Evolutionary conservation across 2,329 filamentous ascomycete genomes (phyloP).

Genomic region (Aspergillaceae sp.): DNA sequence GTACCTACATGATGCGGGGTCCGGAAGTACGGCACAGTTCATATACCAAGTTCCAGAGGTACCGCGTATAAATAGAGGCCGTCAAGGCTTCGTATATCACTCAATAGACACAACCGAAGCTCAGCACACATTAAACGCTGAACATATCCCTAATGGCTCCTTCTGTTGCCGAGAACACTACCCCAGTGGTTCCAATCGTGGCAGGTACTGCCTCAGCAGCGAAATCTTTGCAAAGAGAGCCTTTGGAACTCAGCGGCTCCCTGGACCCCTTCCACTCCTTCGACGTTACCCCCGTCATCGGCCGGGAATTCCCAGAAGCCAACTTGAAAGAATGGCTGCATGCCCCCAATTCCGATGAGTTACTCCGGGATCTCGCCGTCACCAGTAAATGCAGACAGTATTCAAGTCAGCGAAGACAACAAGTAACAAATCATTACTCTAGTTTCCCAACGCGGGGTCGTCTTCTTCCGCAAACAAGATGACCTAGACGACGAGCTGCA

Average conservation of each 20-base stretch:
- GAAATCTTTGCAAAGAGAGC: constrained; percentile 14
- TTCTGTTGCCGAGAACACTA: neutral
- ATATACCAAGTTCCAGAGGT: neutral
- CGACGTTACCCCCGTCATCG: constrained; percentile 46
- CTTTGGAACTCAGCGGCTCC: constrained; percentile 32
- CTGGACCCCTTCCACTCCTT: constrained; percentile 40
- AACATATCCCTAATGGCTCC: neutral
- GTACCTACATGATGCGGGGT: neutral
- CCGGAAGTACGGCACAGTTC: neutral
- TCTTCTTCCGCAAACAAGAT: constrained; percentile 47
- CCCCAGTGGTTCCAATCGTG: neutral
- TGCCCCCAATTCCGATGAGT: constrained; percentile 27
- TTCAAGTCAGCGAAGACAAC: neutral
- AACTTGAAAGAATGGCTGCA: constrained; percentile 42
- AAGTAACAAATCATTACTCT: neutral
- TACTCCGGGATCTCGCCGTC: constrained; percentile 28
- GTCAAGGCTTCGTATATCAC: neutral
- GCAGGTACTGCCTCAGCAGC: neutral
- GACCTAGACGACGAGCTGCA: constrained; percentile 43
- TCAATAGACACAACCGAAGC: neutral
- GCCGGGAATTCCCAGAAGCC: constrained; percentile 39
- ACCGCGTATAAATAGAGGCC: neutral
- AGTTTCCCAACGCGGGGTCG: constrained; percentile 47
- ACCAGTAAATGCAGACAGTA: constrained; percentile 15
- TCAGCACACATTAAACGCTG: neutral